Evolutionary conservation across 164 flowering plant genomes (phyloP), one percentile per base, ranked within the genome.

Genomic region (Akebia trifoliata): DNA sequence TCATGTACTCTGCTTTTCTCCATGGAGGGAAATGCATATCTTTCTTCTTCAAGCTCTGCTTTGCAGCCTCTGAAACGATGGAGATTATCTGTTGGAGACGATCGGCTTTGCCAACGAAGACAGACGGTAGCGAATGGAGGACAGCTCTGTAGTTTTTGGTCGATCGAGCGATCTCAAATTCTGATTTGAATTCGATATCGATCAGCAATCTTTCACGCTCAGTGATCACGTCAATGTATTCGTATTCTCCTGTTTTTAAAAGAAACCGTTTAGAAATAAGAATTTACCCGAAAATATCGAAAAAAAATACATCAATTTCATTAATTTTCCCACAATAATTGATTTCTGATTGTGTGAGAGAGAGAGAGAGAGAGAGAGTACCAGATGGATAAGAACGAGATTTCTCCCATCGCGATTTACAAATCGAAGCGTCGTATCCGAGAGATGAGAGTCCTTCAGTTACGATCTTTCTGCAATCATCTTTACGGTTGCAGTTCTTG

Each of bases 201-300:
- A 93, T 54, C 21, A 93, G 43, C 58, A 83, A n/a, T 35, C 97
- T 57, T 51, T 85, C 94, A 0, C 78, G 78, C 22, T 75, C 79
- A 0, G 80, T 63, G 2, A 79, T 71, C 76, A 74, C 97, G 46
- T 93, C 97, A 10, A 87, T 71, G 68, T 89, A 93, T 34, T 93
- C 90, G 49, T 93, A 83, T 32, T 85, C 94, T 5, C 98, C 98
- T 92, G 81, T 25, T n/a, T n/a, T n/a, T n/a, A n/a, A n/a, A n/a
- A n/a, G n/a, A n/a, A n/a, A n/a, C n/a, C n/a, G n/a, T n/a, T n/a
- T n/a, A n/a, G n/a, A n/a, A n/a, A n/a, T n/a, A n/a, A n/a, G n/a
- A n/a, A n/a, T n/a, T n/a, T n/a, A n/a, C n/a, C n/a, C n/a, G n/a
- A n/a, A n/a, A n/a, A n/a, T n/a, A n/a, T n/a, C n/a, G n/a, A n/a